Base-by-base conservation (phyloP, 768 basidiomycete genomes). In the Trichaptum fuscoviolaceum region DNA sequence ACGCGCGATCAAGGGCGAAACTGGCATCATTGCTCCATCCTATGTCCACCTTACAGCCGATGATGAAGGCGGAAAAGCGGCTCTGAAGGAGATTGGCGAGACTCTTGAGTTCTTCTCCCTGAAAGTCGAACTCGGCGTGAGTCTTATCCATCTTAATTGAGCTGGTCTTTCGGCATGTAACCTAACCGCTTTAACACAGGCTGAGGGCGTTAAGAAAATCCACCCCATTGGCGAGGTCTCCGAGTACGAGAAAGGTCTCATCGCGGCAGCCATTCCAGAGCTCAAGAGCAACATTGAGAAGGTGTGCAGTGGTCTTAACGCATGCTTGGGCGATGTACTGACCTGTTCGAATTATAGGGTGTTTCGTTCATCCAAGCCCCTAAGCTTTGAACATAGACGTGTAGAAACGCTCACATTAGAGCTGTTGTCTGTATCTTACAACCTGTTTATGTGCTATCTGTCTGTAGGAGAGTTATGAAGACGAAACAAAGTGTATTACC, bases 31-130 rank as follows among this genome's bases (percentile, higher is more conserved):
- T 64, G 85, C 87, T 0, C 95, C 95, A 3, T 91, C 87, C 68
- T 98, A 89, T 72, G 91, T 99, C 72, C 84, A 90, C 80, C 87
- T 90, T 71, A 78, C 77, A 65, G 88, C 92, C 57, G 92, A 94
- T 75, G 77, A 82, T 67, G 79, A 78, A 69, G 93, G 93, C 36
- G 88, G 85, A 42, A 83, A 85, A n/a, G 86, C 81, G n/a, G 79
- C 98, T 72, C 84, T 83, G 76, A 85, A 85, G 78, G 92, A 93
- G 75, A 84, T 98, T 66, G 92, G 89, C 17, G 74, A 80, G 68
- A 84, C 89, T 15, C 75, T 96, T 52, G 89, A 90, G 61, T 99
- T 87, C 84, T 99, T 99, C 84, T 93, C 94, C 24, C 86, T 89
- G 36, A 89, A 85, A 62, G 85, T 99, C 67, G 89, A 94, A 78